Percentiles rank a stretch among this genome's conserved stretches.
phyloP scores from a whole-genome alignment of 225 moss, liverwort and hornwort genomes.

The Marchantia paleacea region DNA sequence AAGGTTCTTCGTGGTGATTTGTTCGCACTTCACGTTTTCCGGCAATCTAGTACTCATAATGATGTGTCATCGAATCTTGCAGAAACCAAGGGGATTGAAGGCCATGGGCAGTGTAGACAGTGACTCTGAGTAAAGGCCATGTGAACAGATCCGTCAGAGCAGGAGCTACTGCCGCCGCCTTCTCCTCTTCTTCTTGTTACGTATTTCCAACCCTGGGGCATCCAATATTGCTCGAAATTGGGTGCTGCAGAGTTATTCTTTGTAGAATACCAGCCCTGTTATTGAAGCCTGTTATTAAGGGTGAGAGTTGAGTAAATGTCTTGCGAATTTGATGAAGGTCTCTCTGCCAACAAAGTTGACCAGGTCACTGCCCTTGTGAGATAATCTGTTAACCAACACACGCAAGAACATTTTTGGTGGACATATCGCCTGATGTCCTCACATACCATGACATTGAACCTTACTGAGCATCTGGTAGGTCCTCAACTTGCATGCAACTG shows the following conservation, averaged over 20 bases:
- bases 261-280: conserved; percentile 29
- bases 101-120: conserved; percentile 94
- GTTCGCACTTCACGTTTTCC: no score
- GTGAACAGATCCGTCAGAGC: neutral
- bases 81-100: conserved; percentile 98
- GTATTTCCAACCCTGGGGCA: conserved; percentile 22
- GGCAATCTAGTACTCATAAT: neutral
- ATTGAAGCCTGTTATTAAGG: conserved; percentile 23
- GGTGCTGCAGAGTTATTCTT: conserved; percentile 32
- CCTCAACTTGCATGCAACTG: conserved; percentile 15
- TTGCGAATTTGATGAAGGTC: conserved; percentile 26
- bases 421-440: conserved; percentile 25
- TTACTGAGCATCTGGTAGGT: conserved; percentile 32
- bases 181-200: conserved; percentile 1
- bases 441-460: conserved; percentile 17
- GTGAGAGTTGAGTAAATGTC: conserved; percentile 27
- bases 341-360: conserved; percentile 21
- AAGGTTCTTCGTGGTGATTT: neutral
- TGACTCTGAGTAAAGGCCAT: conserved; percentile 62
- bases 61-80: conserved; percentile 27
- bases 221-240: neutral
- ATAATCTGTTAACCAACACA: conserved; percentile 25
- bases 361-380: conserved; percentile 27
- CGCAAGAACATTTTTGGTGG: conserved; percentile 24
- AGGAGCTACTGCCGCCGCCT: conserved; percentile 15